Percentiles rank a stretch among this genome's conserved stretches.
phyloP scores from a whole-genome alignment of 139 green algal species.

The Tetradesmus lagerheimii region DNA sequence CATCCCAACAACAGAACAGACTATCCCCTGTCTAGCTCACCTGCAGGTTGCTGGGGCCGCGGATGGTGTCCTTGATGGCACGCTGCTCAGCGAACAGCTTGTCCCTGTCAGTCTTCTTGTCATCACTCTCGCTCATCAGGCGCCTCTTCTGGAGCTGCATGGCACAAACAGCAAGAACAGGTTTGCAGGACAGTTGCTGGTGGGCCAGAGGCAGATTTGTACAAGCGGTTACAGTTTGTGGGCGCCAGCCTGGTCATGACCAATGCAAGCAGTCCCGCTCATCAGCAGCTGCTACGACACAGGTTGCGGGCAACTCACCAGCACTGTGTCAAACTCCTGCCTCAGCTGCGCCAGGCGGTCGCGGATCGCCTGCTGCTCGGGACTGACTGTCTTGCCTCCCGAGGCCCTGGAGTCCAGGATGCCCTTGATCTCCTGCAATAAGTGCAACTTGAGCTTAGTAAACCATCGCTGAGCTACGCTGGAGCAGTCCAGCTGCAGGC shows the following conservation, averaged over 20 bases:
- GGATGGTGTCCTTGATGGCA: constrained; percentile 35
- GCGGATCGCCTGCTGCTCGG: constrained; percentile 49
- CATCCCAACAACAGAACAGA: no score
- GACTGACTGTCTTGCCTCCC: constrained; percentile 17
- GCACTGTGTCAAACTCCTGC: constrained; percentile 53
- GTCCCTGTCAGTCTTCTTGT: constrained; percentile 50
- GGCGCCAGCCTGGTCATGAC: background rate
- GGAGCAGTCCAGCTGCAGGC: background rate
- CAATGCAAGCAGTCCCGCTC: background rate
- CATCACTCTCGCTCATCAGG: constrained; percentile 38
- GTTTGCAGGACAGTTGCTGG: background rate
- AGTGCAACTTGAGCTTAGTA: constrained; percentile 40
- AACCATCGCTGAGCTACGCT: background rate
- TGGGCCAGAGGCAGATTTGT: background rate
- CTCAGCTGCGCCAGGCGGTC: constrained; percentile 50
- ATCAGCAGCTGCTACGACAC: background rate
- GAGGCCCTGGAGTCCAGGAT: constrained; percentile 49
- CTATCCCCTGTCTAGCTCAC: background rate
- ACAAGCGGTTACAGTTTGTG: background rate
- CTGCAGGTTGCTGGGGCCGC: constrained; percentile 48
- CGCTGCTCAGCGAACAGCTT: constrained; percentile 48
- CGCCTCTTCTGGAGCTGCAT: constrained; percentile 48
- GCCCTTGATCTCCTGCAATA: constrained; percentile 62
- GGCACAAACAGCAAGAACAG: background rate
- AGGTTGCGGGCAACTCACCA: constrained; percentile 48